Evolutionary conservation across 2,329 filamentous ascomycete genomes (phyloP).

Genomic region (Venturia nashicola): DNA sequence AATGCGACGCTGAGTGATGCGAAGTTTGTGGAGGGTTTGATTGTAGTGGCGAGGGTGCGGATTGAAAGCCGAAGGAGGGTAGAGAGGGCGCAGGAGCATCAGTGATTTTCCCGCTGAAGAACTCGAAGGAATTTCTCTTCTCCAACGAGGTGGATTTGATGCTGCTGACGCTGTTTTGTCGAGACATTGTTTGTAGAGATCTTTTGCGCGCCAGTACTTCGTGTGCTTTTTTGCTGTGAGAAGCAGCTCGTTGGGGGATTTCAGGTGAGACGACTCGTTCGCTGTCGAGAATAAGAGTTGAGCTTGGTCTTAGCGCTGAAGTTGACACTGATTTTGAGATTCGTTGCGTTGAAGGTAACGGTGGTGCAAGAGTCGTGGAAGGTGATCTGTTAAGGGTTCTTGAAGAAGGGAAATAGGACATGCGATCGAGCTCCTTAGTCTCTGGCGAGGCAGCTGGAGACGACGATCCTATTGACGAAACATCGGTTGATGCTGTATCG

Average conservation of each 20-base stretch:
- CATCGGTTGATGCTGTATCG: slow-evolving; percentile 28
- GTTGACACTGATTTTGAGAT: slow-evolving; percentile 20
- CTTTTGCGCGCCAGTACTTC: slow-evolving; percentile 61
- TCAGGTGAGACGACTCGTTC: slow-evolving; percentile 36
- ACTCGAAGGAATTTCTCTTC: slow-evolving; percentile 33
- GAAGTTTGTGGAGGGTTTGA: neutral
- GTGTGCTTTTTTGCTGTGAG: slow-evolving; percentile 80
- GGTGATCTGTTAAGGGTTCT: neutral
- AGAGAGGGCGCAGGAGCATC: slow-evolving; percentile 2
- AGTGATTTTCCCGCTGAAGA: slow-evolving; percentile 24
- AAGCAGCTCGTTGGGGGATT: slow-evolving; percentile 68
- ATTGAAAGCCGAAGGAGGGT: neutral
- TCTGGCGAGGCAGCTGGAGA: slow-evolving; percentile 20
- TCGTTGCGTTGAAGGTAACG: neutral
- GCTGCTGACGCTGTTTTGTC: slow-evolving; percentile 33
- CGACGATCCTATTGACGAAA: slow-evolving; percentile 21
- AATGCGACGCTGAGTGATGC: neutral
- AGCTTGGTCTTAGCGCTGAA: slow-evolving; percentile 21
- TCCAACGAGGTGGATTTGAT: slow-evolving; percentile 39
- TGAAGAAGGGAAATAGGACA: neutral
- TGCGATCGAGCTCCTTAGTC: slow-evolving; percentile 8
- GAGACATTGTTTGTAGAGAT: slow-evolving; percentile 32
- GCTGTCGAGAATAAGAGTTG: neutral
- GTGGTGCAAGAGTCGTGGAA: neutral
- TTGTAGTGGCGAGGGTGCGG: slow-evolving; percentile 17